phyloP scores from a whole-genome alignment of 176 grass and related monocot species.

The Cenchrus americanus region DNA sequence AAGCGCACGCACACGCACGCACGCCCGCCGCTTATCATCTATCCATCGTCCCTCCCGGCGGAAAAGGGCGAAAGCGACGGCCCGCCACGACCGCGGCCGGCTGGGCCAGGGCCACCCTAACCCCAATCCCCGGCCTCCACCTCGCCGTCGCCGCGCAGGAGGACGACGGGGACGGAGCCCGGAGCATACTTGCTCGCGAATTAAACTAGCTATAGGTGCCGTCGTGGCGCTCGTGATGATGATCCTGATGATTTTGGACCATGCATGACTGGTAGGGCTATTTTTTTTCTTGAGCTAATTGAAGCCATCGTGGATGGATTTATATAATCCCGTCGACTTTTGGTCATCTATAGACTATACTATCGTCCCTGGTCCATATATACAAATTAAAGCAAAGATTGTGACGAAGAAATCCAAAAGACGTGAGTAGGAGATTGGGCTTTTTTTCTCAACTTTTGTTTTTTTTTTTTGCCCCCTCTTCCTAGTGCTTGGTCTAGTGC shows the following conservation, averaged over 20 bases:
- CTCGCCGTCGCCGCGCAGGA: not conserved
- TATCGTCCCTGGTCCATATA: not conserved
- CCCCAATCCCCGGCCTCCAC: not conserved
- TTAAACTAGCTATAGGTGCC: not conserved
- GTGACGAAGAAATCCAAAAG: not conserved
- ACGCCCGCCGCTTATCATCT: not conserved
- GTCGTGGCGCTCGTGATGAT: not conserved
- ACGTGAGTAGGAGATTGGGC: not conserved
- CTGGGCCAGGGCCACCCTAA: not conserved
- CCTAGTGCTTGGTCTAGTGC: not conserved
- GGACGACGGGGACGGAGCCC: not conserved
- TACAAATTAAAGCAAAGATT: not conserved
- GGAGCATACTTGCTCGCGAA: slow-evolving; percentile 1
- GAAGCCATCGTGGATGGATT: too few species aligned
- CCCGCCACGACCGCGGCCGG: not conserved
- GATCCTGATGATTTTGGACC: too few species aligned
- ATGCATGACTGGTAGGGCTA: not conserved
- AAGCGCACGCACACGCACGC: too few species aligned
- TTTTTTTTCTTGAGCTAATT: not conserved
- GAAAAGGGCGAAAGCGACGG: slow-evolving; percentile 36
- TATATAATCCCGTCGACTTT: not conserved
- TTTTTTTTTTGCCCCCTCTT: too few species aligned
- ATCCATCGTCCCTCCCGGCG: not conserved
- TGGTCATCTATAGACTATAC: not conserved
- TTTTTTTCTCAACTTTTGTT: not conserved